Base-by-base conservation (phyloP, 106 monocot genomes). In the Phalaenopsis aphrodite region DNA sequence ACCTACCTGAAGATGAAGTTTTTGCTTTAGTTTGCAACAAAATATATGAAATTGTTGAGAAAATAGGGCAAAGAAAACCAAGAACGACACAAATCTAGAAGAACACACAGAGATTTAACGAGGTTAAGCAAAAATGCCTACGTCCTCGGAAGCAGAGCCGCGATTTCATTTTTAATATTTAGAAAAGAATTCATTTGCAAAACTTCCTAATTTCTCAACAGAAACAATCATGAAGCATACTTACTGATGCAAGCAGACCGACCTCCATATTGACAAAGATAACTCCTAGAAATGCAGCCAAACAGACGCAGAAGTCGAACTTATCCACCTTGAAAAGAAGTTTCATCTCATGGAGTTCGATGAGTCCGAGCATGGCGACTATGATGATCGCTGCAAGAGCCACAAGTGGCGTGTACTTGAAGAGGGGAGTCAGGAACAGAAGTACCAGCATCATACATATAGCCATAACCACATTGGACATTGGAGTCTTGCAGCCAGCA, bases 351-450 rank as follows among this genome's bases (percentile, higher is more conserved):
- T 90, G 78, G 30, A 79, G 85, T 75, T 97, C 90, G 41, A 97
- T 86, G 2, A 97, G 88, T 1, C 96, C 92, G 16, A 89, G 83
- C 94, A 94, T 97, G 75, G 96, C 91, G 0, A 87, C 89, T 21
- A 86, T 78, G 56, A 97, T 97, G 79, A 97, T 97, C 1, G 94
- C 78, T 19, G 94, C 81, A 21, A 97, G 90, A 68, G 88, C 87
- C 37, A 97, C 94, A 5, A 90, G 84, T 10, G 96, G 96, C 4
- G 96, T 97, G 86, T 90, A 89, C 42, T 89, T 86, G 86, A 97
- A 94, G 47, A 94, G 82, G 46, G 92, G 96, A n/a, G 90, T 92
- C 72, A 97, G 78, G 83, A 92, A 89, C 11, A 97, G 82, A 76
- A 97, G 84, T 16, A 94, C 90, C 80, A 97, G 16, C 90, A 97